A percentile compares a stretch with the other conserved stretches of the same genome.
Conservation (phyloP, 108 stramenopile species). For the Phaeodactylum tricornutum region DNA sequence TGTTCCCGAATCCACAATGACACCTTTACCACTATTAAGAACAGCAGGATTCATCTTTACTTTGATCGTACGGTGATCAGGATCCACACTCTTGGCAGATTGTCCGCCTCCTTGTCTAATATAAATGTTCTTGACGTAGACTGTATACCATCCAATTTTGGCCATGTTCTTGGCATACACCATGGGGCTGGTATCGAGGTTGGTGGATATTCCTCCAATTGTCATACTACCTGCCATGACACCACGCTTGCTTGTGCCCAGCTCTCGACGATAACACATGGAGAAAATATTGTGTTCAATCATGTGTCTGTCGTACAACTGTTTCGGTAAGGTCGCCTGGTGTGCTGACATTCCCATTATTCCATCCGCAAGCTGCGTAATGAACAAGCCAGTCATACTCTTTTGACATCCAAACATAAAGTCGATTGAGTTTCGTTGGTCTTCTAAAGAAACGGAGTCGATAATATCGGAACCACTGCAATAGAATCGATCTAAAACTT, state of each 20-base stretch:
- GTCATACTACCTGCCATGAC: conserved; percentile 66
- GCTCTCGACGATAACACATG: conserved; percentile 77
- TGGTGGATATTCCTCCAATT: conserved; percentile 72
- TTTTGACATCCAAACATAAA: conserved; percentile 93
- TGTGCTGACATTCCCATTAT: conserved; percentile 91
- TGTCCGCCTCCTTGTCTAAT: conserved; percentile 45
- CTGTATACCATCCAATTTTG: conserved; percentile 77
- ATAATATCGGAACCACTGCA: conserved; percentile 32
- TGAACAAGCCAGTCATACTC: conserved; percentile 13
- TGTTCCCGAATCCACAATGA: conserved; percentile 91
- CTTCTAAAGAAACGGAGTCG: conserved; percentile 24
- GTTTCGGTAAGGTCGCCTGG: conserved; percentile 71
- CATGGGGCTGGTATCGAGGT: conserved; percentile 77
- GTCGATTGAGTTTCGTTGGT: conserved; percentile 20
- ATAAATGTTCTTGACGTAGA: conserved; percentile 60
- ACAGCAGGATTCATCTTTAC: conserved; percentile 25
- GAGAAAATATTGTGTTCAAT: conserved; percentile 73
- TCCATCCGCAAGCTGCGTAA: conserved; percentile 86
- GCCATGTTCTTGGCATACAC: conserved; percentile 68
- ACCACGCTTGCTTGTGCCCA: conserved; percentile 35
- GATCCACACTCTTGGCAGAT: conserved; percentile 15
- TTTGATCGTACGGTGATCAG: conserved; percentile 17
- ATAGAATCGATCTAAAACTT: conserved; percentile 35
- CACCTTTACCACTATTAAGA: conserved; percentile 76
- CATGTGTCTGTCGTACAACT: conserved; percentile 55